Evolutionary conservation across 768 basidiomycete genomes (phyloP).

Genomic region (Crepidotus variabilis): DNA sequence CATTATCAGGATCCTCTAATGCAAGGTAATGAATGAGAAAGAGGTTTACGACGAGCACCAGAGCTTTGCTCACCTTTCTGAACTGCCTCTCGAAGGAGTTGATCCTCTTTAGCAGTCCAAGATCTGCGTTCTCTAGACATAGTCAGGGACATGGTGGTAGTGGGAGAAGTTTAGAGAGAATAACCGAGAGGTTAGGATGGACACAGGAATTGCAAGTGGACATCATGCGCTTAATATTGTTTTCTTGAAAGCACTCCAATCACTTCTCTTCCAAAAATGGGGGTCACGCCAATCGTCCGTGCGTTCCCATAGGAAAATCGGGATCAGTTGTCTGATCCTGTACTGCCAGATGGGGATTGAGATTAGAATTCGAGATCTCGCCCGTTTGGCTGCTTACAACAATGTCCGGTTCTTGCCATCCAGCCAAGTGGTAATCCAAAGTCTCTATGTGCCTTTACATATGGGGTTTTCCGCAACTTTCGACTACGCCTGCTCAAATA

Average conservation of each 20-base stretch:
- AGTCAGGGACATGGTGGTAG: conserved; percentile 23
- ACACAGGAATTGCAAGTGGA: conserved; percentile 17
- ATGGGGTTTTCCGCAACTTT: conserved; percentile 19
- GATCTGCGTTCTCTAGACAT: conserved; percentile 47
- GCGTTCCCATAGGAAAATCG: conserved; percentile 28
- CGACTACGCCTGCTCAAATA: not conserved
- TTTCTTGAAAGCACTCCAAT: conserved; percentile 16
- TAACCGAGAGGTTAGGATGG: conserved; percentile 8
- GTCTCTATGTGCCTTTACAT: conserved; percentile 13
- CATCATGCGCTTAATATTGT: conserved; percentile 25
- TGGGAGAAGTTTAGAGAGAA: conserved; percentile 16
- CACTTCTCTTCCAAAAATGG: conserved; percentile 18
- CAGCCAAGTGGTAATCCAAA: not conserved
- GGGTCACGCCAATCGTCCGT: conserved; percentile 22
- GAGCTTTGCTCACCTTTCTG: conserved; percentile 33
- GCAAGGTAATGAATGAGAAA: conserved; percentile 13
- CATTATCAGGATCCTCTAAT: conserved; percentile 52
- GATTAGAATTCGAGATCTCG: conserved; percentile 24
- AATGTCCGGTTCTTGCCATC: conserved; percentile 27
- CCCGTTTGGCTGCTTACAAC: conserved; percentile 22
- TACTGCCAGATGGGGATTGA: conserved; percentile 14
- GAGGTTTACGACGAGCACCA: not conserved
- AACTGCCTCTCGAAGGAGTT: conserved; percentile 48
- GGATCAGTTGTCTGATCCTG: conserved; percentile 25
- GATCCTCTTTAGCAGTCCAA: conserved; percentile 50